Conservation (phyloP, 352 stramenopile species). For the Phytopythium litorale region DNA sequence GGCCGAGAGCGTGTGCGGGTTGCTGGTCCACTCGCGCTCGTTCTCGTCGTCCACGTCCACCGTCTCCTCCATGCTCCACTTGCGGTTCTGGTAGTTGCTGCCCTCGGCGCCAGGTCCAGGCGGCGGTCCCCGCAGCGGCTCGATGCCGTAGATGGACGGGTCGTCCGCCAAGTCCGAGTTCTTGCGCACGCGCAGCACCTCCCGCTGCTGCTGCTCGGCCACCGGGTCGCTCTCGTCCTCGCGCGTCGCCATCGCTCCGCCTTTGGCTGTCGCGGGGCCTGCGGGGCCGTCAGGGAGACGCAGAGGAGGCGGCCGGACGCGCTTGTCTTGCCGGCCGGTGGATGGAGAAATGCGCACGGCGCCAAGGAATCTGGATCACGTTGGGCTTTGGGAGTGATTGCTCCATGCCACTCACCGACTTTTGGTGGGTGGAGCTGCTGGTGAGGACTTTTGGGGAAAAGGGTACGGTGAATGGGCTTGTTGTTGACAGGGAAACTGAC, state of each 20-base stretch:
- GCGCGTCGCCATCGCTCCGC: slow-evolving; percentile 10
- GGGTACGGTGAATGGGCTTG: too few relatives aligned
- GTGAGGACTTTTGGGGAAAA: too few relatives aligned
- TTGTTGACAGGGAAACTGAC: too few relatives aligned
- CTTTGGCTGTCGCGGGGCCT: background rate
- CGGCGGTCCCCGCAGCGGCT: slow-evolving; percentile 3
- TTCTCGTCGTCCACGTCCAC: slow-evolving; percentile 72
- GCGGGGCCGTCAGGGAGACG: background rate
- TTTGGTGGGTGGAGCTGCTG: too few relatives aligned
- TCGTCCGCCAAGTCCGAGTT: slow-evolving; percentile 47
- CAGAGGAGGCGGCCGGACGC: background rate
- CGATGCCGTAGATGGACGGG: slow-evolving; percentile 38
- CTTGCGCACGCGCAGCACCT: slow-evolving; percentile 49
- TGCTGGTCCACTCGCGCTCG: slow-evolving; percentile 77
- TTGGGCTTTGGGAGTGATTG: too few relatives aligned
- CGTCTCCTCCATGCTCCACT: slow-evolving; percentile 82
- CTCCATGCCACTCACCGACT: too few relatives aligned
- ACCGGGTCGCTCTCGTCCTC: slow-evolving; percentile 13
- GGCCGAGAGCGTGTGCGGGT: slow-evolving; percentile 77
- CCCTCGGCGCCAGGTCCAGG: too few relatives aligned
- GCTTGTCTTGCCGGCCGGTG: background rate
- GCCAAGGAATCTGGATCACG: too few relatives aligned
- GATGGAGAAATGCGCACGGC: background rate
- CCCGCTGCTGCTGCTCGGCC: slow-evolving; percentile 34
- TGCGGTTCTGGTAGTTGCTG: slow-evolving; percentile 80